Base-by-base conservation (phyloP, 331 rosid genomes). In the Telfairia occidentalis region DNA sequence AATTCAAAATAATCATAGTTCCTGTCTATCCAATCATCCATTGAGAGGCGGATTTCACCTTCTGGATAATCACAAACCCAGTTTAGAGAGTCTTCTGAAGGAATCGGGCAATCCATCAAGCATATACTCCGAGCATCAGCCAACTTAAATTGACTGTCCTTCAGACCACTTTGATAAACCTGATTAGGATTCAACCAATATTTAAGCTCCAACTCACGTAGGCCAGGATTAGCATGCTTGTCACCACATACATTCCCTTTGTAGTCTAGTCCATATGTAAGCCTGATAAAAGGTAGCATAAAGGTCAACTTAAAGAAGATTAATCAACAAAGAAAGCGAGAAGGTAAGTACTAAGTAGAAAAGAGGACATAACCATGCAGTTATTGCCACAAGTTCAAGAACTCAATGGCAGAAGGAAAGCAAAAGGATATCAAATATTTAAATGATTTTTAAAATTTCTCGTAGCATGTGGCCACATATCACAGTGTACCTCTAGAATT, bases 11-110 rank as follows among this genome's bases (percentile, higher is more conserved):
- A 92, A 82, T 92, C 87, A 16, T 89, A 92, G 78, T 85, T 86
- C 83, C 92, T 77, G 54, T 89, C 92, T 16, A 90, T 92, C 98
- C 98, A 92, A 75, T 92, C 96, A n/a, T 78, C 81, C 87, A 64
- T 82, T 5, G 87, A 75, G 49, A 92, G 82, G 28, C 76, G 89
- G 49, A 92, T 90, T 40, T 90, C 97, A 78, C 96, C 97, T 46
- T 89, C 98, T 0, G 98, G 98, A 82, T 92, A 92, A 82, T 92
- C 93, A 64, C 98, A 92, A 61, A 92, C 97, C 98, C 98, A 92
- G 80, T 74, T 89, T 28, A 92, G 86, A 42, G 89, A 78, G 77
- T 92, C 98, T 30, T 86, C 96, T 13, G 87, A 76, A 59, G 98
- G 97, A 21, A 13, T 13, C 11, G 98, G 98, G 76, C 98, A 92